Conservation (phyloP, 2,329 filamentous ascomycete species). For the Colletotrichum sojae region DNA sequence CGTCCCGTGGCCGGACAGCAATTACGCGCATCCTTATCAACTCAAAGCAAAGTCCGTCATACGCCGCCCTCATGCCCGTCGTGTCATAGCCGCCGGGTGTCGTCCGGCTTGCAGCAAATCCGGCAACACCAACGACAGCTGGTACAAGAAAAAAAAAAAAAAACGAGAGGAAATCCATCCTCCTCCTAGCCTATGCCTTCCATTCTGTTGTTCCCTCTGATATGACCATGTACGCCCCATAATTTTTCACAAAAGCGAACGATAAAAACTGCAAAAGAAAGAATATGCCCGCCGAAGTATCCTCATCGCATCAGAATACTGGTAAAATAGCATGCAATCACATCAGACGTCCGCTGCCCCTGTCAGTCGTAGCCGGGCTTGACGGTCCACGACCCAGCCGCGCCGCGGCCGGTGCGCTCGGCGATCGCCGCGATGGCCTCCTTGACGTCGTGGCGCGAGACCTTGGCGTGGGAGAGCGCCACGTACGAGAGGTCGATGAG, state of each 20-base stretch:
- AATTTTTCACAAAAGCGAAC: conserved; percentile 22
- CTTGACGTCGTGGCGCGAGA: conserved; percentile 40
- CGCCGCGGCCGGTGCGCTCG: conserved; percentile 29
- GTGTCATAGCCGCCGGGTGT: conserved; percentile 11
- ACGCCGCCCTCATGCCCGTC: conserved; percentile 38
- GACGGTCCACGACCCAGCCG: conserved; percentile 25
- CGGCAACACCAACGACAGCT: background rate
- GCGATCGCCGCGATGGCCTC: conserved; percentile 35
- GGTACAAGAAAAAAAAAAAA: conserved; percentile 2
- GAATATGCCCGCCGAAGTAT: conserved; percentile 29
- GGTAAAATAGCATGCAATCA: conserved; percentile 19
- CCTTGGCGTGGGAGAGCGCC: conserved; percentile 38
- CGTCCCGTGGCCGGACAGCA: conserved; percentile 1
- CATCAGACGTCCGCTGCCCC: background rate
- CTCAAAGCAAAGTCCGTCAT: conserved; percentile 1
- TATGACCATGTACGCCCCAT: conserved; percentile 11
- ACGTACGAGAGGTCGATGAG: conserved; percentile 39
- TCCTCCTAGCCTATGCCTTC: background rate
- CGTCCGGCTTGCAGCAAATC: background rate
- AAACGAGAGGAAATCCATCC: background rate
- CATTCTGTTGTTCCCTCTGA: background rate
- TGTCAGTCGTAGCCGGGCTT: conserved; percentile 26
- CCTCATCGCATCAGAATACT: conserved; percentile 32
- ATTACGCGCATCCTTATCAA: conserved; percentile 14
- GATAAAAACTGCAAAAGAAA: background rate